Percentiles rank a stretch among this genome's conserved stretches.
phyloP scores from a whole-genome alignment of 2,329 filamentous ascomycete species.

The Claviceps paspali region DNA sequence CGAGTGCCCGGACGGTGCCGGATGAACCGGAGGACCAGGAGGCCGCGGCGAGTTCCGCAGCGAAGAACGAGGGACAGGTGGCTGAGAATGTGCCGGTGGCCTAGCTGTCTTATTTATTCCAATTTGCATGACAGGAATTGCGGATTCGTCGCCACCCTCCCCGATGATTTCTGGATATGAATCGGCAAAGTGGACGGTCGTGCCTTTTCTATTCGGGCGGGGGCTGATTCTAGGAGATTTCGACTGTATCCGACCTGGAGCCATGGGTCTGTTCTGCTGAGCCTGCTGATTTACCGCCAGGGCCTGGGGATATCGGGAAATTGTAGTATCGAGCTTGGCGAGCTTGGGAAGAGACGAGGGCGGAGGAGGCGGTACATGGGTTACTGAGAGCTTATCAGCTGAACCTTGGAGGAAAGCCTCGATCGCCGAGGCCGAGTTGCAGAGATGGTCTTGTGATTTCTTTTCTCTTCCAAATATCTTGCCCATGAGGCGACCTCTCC shows the following conservation, averaged over 20 bases:
- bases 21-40: constrained; percentile 4
- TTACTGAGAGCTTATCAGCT: constrained; percentile 38
- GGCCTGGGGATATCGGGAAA: constrained; percentile 40
- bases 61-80: constrained; percentile 5
- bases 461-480: constrained; percentile 41
- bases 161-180: constrained; percentile 69
- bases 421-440: constrained; percentile 30
- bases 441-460: constrained; percentile 17
- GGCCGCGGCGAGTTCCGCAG: neutral
- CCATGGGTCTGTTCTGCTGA: constrained; percentile 29
- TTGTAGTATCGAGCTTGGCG: constrained; percentile 40
- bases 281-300: constrained; percentile 27
- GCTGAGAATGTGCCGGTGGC: constrained; percentile 15
- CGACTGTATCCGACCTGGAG: constrained; percentile 22
- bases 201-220: constrained; percentile 43
- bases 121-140: constrained; percentile 56
- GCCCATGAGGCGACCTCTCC: constrained; percentile 44
- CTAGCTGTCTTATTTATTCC: constrained; percentile 36
- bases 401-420: constrained; percentile 44
- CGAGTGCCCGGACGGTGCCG: neutral
- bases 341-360: constrained; percentile 31
- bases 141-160: constrained; percentile 77
- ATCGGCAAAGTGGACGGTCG: constrained; percentile 61
- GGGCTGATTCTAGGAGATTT: constrained; percentile 29
- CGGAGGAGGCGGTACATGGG: constrained; percentile 31